phyloP scores from a whole-genome alignment of 2,329 filamentous ascomycete genomes.

The Fusarium mangiferae region DNA sequence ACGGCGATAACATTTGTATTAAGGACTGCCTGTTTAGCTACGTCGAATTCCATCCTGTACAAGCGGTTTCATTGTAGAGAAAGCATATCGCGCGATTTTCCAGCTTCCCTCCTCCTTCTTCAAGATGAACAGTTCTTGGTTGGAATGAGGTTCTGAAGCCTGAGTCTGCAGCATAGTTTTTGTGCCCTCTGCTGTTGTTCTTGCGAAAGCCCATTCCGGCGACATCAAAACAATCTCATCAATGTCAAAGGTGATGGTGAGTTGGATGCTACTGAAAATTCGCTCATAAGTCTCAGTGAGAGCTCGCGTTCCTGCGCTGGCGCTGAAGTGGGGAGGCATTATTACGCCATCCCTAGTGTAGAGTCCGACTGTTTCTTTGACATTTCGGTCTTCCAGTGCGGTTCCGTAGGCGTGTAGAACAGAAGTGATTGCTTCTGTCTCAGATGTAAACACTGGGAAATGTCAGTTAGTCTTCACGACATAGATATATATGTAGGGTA shows the following conservation, averaged over 20 bases:
- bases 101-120: background rate
- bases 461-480: too few species aligned
- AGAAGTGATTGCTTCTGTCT: background rate
- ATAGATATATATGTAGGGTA: too few species aligned
- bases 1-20: background rate
- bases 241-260: rapidly evolving
- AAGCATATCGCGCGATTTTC: background rate
- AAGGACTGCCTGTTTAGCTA: background rate
- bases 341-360: background rate
- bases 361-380: background rate
- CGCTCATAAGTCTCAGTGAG: rapidly evolving
- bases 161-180: background rate
- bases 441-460: background rate
- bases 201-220: background rate
- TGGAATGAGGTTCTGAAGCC: background rate
- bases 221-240: background rate
- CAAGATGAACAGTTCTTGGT: background rate
- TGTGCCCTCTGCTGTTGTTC: background rate
- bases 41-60: background rate
- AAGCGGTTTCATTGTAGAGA: background rate
- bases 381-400: background rate
- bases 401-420: background rate
- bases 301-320: background rate
- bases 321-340: background rate
- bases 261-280: background rate